phyloP scores from a whole-genome alignment of 2,329 filamentous ascomycete genomes.

The Lasiodiplodia sp. region DNA sequence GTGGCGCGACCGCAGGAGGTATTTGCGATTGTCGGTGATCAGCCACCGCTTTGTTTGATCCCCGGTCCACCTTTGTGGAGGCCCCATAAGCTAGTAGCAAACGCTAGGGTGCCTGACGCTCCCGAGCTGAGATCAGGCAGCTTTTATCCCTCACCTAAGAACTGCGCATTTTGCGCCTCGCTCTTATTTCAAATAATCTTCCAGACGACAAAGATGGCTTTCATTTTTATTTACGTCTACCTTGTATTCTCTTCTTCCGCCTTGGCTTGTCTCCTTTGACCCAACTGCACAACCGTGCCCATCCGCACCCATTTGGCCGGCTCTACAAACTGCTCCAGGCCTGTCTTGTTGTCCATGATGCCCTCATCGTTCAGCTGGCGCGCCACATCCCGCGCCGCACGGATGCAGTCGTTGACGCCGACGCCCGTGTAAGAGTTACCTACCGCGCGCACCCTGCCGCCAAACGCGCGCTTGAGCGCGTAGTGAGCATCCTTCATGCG shows the following conservation, averaged over 20 bases:
- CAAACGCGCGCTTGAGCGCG: slow-evolving; percentile 64
- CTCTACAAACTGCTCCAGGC: slow-evolving; percentile 46
- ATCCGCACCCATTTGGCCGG: slow-evolving; percentile 19
- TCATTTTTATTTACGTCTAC: slow-evolving; percentile 3
- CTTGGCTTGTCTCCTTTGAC: neutral
- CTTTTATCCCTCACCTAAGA: neutral
- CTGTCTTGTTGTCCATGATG: slow-evolving; percentile 43
- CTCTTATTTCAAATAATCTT: too few relatives aligned
- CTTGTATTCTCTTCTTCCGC: slow-evolving; percentile 8
- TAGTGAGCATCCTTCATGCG: slow-evolving; percentile 66
- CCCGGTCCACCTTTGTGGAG: neutral
- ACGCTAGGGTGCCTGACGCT: neutral
- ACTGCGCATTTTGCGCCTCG: too few relatives aligned
- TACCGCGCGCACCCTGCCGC: slow-evolving; percentile 69
- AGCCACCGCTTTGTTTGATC: neutral
- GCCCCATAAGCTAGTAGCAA: neutral
- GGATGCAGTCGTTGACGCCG: slow-evolving; percentile 61
- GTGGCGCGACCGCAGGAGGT: neutral
- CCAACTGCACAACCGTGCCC: slow-evolving; percentile 5
- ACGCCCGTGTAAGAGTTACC: slow-evolving; percentile 58
- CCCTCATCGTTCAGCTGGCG: slow-evolving; percentile 45
- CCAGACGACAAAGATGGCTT: neutral
- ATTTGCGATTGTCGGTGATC: too few relatives aligned
- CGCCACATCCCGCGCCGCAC: slow-evolving; percentile 63
- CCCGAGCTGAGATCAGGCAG: neutral